Percentiles rank a stretch among this genome's conserved stretches.
Evolutionary conservation across 2,329 filamentous ascomycete genomes (phyloP).

Genomic region (Ampelomyces quisqualis): DNA sequence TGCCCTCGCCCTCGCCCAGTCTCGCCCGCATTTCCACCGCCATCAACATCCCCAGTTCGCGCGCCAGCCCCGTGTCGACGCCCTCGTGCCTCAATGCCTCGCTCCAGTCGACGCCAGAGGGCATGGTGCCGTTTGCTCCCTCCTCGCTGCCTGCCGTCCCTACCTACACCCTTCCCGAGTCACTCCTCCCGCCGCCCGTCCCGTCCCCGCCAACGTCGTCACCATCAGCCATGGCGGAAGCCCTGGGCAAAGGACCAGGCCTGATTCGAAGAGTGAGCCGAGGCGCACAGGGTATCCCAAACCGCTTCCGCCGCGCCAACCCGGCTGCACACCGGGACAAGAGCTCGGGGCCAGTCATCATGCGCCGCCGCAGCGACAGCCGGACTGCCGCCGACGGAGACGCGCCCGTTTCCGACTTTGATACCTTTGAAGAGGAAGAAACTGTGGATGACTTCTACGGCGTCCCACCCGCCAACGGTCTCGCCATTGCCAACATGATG

Average conservation of each 20-base stretch:
- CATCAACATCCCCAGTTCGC: constrained; percentile 41
- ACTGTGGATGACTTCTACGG: constrained; percentile 50
- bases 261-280: constrained; percentile 85
- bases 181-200: constrained; percentile 58
- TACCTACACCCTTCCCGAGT: constrained; percentile 71
- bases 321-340: constrained; percentile 74
- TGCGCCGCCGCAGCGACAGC: constrained; percentile 86
- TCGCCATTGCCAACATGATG: constrained; percentile 44
- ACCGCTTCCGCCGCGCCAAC: constrained; percentile 73
- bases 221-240: constrained; percentile 63
- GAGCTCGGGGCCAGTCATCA: constrained; percentile 84
- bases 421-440: constrained; percentile 54
- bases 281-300: constrained; percentile 69
- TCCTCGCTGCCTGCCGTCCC: constrained; percentile 49
- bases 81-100: constrained; percentile 57
- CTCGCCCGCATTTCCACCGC: constrained; percentile 32
- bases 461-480: constrained; percentile 40
- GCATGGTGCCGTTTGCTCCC: constrained; percentile 56
- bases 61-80: constrained; percentile 44
- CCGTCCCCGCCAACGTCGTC: constrained; percentile 43
- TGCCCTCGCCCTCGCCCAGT: constrained; percentile 39
- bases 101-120: constrained; percentile 67
- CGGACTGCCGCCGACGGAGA: constrained; percentile 63
- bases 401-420: constrained; percentile 52
- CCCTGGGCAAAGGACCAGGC: constrained; percentile 60